Evolutionary conservation across 2,329 filamentous ascomycete species (phyloP), one percentile per base, ranked within the genome.

Genomic region (Westerdykella aurantiaca): DNA sequence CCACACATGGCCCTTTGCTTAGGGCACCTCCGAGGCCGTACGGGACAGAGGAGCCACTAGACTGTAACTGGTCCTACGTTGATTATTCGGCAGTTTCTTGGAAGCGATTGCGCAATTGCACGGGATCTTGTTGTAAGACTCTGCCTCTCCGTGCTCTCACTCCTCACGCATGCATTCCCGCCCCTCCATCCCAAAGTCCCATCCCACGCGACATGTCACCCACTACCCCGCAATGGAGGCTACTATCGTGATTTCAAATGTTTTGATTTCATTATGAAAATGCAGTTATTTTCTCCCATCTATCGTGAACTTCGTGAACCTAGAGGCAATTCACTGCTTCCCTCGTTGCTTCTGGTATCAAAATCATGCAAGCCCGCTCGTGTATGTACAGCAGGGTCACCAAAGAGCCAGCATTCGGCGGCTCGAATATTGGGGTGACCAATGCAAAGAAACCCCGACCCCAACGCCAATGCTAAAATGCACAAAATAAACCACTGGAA

Each of bases 391-490:
- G 37, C 11, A 29, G 25, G 3, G 25, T 9, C 7, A 12, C 25
- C 25, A 4, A 5, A 25, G 10, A 10, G 7, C 14, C 37, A 18
- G 7, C 33, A 25, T 21, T 21, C 18, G 18, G 18, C 37, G 21
- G n/a, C 33, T 14, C 17, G n/a, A 35, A 18, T 13, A 4, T 3
- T 21, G 18, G 18, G 6, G 17, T 23, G 21, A 38, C 16, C 37
- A 38, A 25, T 18, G n/a, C 33, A 35, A 35, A 9, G 47, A 51
- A 49, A 46, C 55, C 58, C 47, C 39, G 48, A 46, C 55, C 58
- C 47, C 39, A 70, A 71, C 68, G 64, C 69, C 66, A 49, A 57
- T 68, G 68, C 67, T 70, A 66, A 67, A 53, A 65, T 63, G 61
- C 59, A 52, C 45, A 49, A 48, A 57, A 56, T 53, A 52, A 49